phyloP scores from a whole-genome alignment of 345 rosid genomes.

The Durio zibethinus region DNA sequence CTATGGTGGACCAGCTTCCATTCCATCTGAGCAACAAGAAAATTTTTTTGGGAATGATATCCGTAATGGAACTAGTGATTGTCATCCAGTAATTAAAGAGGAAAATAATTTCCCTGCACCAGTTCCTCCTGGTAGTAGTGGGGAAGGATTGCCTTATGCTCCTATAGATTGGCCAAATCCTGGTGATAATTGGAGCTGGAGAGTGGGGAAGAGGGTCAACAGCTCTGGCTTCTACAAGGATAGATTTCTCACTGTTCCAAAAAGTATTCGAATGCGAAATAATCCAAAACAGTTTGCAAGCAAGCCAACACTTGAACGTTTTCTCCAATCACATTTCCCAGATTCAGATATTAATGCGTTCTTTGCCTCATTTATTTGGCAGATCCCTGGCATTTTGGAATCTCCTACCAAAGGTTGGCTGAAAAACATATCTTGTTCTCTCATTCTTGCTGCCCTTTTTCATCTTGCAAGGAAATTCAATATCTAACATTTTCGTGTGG shows the following conservation, averaged over 20 bases:
- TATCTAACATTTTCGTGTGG: not conserved
- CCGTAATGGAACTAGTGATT: constrained; percentile 29
- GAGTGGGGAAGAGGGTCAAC: constrained; percentile 66
- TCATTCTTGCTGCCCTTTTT: not conserved
- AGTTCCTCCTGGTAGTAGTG: constrained; percentile 38
- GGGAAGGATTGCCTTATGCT: constrained; percentile 88
- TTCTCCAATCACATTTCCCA: constrained; percentile 45
- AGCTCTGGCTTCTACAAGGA: constrained; percentile 47
- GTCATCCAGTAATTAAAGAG: constrained; percentile 23
- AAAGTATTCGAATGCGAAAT: constrained; percentile 26
- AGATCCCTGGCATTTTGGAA: constrained; percentile 48
- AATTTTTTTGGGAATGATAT: constrained; percentile 32
- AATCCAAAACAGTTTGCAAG: constrained; percentile 41
- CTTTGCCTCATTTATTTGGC: constrained; percentile 68
- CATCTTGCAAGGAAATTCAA: not conserved
- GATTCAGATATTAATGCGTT: constrained; percentile 50
- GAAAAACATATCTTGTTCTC: not conserved
- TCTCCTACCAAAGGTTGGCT: constrained; percentile 7
- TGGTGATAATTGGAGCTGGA: constrained; percentile 86
- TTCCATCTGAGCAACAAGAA: constrained; percentile 7
- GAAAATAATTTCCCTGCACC: constrained; percentile 30
- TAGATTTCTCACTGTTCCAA: constrained; percentile 56
- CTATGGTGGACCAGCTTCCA: constrained; percentile 7
- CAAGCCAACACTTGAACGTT: constrained; percentile 49
- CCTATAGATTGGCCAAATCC: constrained; percentile 70